Conservation (phyloP, 2,329 filamentous ascomycete genomes). For the Penicillium sp. region DNA sequence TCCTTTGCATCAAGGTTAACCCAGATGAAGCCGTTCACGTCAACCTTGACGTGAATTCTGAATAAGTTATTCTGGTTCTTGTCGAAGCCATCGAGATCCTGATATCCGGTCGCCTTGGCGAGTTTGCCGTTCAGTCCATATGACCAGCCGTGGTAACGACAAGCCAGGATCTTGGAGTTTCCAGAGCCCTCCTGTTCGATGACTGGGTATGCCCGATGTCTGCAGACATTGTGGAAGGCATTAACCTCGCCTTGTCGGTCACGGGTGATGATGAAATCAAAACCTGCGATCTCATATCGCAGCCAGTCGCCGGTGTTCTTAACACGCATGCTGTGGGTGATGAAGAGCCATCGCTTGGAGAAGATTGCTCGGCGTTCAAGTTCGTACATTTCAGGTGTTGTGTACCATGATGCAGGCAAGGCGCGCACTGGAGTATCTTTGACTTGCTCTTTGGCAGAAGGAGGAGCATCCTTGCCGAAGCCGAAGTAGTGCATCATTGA, state of each 20-base stretch:
- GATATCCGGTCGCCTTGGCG: constrained; percentile 22
- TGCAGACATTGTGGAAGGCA: constrained; percentile 26
- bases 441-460: constrained; percentile 8
- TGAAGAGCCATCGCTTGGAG: constrained; percentile 24
- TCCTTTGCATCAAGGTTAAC: constrained; percentile 26
- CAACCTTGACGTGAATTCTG: constrained; percentile 22
- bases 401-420: constrained; percentile 26
- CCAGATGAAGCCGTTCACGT: constrained; percentile 26
- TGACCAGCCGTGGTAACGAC: constrained; percentile 26
- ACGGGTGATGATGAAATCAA: constrained; percentile 24
- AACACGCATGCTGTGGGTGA: constrained; percentile 24
- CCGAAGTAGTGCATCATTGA: constrained; percentile 24
- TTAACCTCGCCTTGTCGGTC: constrained; percentile 22
- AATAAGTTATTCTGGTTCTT: constrained; percentile 23
- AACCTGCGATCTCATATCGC: constrained; percentile 23
- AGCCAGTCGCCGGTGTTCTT: constrained; percentile 25
- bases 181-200: constrained; percentile 23
- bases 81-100: constrained; percentile 17
- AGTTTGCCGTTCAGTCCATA: constrained; percentile 28
- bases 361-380: constrained; percentile 25
- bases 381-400: constrained; percentile 25
- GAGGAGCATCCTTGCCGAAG: constrained; percentile 13
- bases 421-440: constrained; percentile 19
- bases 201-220: constrained; percentile 25
- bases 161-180: constrained; percentile 22